Evolutionary conservation across 306 rosid species (phyloP).

Genomic region (Ammopiptanthus mongolicus): DNA sequence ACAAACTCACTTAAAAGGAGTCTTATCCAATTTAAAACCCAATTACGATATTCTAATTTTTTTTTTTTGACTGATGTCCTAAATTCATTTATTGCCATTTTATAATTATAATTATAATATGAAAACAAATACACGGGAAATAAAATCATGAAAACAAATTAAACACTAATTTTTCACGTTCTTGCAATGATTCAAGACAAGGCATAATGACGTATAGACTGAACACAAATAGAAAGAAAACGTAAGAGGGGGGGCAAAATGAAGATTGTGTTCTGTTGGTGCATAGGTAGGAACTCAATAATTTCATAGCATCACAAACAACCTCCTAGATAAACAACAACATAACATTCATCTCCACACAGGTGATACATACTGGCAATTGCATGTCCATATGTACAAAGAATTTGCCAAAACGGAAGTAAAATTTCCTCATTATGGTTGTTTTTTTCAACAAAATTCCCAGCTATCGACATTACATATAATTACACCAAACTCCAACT

Average conservation of each 20-base stretch:
- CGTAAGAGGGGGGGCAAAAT: background rate
- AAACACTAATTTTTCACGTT: background rate
- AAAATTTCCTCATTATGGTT: constrained; percentile 27
- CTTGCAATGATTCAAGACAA: background rate
- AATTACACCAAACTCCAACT: constrained; percentile 39
- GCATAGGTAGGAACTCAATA: background rate
- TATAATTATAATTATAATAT: too few species aligned
- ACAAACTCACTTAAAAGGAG: too few species aligned
- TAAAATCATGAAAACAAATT: background rate
- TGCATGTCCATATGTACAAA: constrained; percentile 12
- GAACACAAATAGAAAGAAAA: background rate
- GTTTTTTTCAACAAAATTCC: constrained; percentile 29
- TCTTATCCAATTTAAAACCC: too few species aligned
- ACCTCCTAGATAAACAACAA: background rate
- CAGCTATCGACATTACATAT: constrained; percentile 36
- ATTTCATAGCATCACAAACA: background rate
- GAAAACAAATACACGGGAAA: too few species aligned
- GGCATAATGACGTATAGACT: background rate
- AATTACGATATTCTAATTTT: too few species aligned
- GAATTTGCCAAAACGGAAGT: constrained; percentile 21
- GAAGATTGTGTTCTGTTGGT: background rate
- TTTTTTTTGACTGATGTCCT: too few species aligned
- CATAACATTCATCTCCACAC: background rate
- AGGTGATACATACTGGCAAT: background rate
- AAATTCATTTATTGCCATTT: too few species aligned